A percentile compares a stretch with the other conserved stretches of the same genome.
Evolutionary conservation across 2,329 filamentous ascomycete species (phyloP).

Genomic region (Tolypocladium ophioglossoides): DNA sequence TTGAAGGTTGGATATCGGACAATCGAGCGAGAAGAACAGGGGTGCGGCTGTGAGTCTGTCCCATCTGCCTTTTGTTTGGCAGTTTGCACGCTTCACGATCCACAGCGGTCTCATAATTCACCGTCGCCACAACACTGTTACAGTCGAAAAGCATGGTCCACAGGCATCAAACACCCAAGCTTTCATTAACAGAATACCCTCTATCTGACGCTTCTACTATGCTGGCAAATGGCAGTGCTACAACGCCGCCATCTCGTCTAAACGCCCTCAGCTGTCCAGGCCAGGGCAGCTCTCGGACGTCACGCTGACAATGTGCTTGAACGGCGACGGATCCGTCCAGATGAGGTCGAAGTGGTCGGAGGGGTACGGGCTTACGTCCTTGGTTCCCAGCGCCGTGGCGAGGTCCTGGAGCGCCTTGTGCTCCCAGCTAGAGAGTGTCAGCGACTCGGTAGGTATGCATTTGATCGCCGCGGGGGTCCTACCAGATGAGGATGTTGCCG

Average conservation of each 20-base stretch:
- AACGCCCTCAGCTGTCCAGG: constrained; percentile 26
- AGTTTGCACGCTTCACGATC: neutral
- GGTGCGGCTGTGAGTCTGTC: neutral
- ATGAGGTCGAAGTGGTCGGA: constrained; percentile 41
- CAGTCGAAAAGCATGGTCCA: neutral
- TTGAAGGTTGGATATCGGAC: too few relatives aligned
- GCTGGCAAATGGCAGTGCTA: neutral
- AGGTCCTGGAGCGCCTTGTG: constrained; percentile 43
- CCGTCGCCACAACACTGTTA: neutral
- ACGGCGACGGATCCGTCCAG: constrained; percentile 44
- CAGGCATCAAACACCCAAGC: neutral
- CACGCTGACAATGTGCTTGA: constrained; percentile 30
- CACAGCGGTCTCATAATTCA: neutral
- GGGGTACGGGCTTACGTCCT: constrained; percentile 38
- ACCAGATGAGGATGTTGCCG: constrained; percentile 50
- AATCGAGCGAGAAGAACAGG: neutral
- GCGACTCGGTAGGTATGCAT: neutral
- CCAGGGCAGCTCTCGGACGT: constrained; percentile 44
- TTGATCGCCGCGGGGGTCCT: neutral
- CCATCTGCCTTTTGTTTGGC: neutral
- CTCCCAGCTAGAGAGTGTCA: constrained; percentile 36
- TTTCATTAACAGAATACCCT: neutral
- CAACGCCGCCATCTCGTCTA: neutral
- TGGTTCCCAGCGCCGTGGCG: constrained; percentile 37
- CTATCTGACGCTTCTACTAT: neutral